phyloP scores from a whole-genome alignment of 208 protist genomes.

The Trichomonas gallinae region DNA sequence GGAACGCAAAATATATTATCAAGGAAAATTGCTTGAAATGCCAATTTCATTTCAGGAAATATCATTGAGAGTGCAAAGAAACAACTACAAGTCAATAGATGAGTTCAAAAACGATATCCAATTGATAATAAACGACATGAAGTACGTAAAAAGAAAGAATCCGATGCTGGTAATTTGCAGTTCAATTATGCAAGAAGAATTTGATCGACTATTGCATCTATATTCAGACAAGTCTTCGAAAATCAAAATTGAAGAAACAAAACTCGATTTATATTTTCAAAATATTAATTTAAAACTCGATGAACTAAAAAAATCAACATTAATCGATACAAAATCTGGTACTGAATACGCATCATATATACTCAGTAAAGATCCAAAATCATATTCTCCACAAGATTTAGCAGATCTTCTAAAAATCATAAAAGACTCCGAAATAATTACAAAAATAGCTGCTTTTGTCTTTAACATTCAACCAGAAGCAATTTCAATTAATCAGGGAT shows the following conservation, averaged over 20 bases:
- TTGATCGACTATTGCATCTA: no score
- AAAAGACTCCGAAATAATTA: background rate
- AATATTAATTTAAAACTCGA: no score
- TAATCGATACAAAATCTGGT: background rate
- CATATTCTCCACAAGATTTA: background rate
- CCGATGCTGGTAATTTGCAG: no score
- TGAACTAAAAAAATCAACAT: background rate
- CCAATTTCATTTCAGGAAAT: background rate
- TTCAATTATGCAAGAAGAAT: no score
- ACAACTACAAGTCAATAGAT: background rate
- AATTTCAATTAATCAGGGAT: background rate
- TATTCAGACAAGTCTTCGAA: no score
- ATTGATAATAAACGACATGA: no score
- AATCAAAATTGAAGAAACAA: no score
- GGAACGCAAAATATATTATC: background rate
- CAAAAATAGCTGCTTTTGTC: background rate
- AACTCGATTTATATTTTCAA: no score
- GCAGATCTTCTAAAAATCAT: background rate
- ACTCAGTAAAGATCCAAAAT: background rate
- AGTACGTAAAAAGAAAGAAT: no score
- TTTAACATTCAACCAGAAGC: background rate
- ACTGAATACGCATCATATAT: background rate
- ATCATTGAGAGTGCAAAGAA: background rate
- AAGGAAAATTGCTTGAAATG: background rate
- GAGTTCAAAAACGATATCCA: background rate